Conservation (phyloP, 345 rosid genomes). For the Rhizophora mangle region DNA sequence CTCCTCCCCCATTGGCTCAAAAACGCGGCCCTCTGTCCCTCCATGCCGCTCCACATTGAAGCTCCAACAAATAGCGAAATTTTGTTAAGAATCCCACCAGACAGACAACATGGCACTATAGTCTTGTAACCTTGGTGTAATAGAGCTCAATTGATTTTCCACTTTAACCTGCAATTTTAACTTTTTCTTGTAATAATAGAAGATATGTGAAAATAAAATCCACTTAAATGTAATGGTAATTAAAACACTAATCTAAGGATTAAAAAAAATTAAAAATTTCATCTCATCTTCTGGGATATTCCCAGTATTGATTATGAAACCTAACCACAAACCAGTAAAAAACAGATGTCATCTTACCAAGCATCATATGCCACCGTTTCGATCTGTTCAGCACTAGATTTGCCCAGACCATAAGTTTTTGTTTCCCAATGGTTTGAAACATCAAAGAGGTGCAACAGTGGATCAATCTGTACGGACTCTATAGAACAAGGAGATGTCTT, state of each 20-base stretch:
- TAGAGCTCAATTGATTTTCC: neutral
- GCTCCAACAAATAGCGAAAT: too few relatives aligned
- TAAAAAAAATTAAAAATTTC: conserved; percentile 17
- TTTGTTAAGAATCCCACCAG: too few relatives aligned
- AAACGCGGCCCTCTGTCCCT: too few relatives aligned
- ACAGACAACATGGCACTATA: too few relatives aligned
- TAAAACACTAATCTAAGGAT: conserved; percentile 10
- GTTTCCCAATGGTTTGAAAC: neutral
- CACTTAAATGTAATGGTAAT: conserved; percentile 17
- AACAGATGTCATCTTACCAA: conserved; percentile 4
- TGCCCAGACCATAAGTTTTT: neutral
- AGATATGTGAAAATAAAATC: neutral
- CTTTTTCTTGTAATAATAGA: neutral
- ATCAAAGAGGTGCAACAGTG: neutral
- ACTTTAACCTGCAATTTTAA: neutral
- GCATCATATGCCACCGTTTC: conserved; percentile 12
- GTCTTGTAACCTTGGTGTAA: too few relatives aligned
- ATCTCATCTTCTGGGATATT: conserved; percentile 15
- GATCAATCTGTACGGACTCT: conserved; percentile 7
- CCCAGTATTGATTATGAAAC: neutral
- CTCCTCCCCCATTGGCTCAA: too few relatives aligned
- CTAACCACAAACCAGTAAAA: conserved; percentile 1
- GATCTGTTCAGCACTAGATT: neutral
- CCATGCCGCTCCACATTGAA: too few relatives aligned
- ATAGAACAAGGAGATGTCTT: conserved; percentile 3